A percentile compares a stretch with the other conserved stretches of the same genome.
Conservation (phyloP, 176 grass and related monocot genomes). For the Elaeis guineensis region DNA sequence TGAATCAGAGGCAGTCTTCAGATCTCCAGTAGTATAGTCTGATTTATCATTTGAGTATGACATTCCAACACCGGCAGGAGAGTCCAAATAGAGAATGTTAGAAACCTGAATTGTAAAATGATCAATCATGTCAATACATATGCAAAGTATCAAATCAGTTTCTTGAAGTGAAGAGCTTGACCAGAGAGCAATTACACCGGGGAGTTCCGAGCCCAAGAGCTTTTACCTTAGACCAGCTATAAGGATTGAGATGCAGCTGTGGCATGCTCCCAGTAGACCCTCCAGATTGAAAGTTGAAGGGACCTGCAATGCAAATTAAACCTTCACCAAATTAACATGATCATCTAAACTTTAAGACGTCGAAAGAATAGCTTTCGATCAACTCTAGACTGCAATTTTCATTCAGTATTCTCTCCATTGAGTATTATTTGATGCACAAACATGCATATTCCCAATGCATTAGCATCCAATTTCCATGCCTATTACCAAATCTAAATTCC, state of each 20-base stretch:
- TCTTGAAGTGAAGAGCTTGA: neutral
- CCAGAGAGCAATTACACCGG: neutral
- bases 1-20: slow-evolving; percentile 84
- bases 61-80: slow-evolving; percentile 81
- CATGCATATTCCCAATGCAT: too few species aligned
- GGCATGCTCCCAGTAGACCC: slow-evolving; percentile 36
- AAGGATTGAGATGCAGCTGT: slow-evolving; percentile 81
- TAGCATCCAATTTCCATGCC: too few species aligned
- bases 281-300: slow-evolving; percentile 70
- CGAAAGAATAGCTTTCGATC: too few species aligned
- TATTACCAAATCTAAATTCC: too few species aligned
- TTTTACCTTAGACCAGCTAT: slow-evolving; percentile 83
- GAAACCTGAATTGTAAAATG: slow-evolving; percentile 47
- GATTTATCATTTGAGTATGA: slow-evolving; percentile 61
- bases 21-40: slow-evolving; percentile 72
- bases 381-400: too few species aligned
- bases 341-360: too few species aligned
- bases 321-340: too few species aligned
- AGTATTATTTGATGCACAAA: too few species aligned
- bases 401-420: too few species aligned
- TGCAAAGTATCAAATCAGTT: slow-evolving; percentile 7
- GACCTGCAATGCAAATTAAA: slow-evolving; percentile 35
- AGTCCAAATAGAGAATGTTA: slow-evolving; percentile 92
- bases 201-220: neutral
- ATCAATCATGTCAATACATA: neutral